Evolutionary conservation across 306 rosid species (phyloP), one percentile per base, ranked within the genome.

Genomic region (Quercus rubra): DNA sequence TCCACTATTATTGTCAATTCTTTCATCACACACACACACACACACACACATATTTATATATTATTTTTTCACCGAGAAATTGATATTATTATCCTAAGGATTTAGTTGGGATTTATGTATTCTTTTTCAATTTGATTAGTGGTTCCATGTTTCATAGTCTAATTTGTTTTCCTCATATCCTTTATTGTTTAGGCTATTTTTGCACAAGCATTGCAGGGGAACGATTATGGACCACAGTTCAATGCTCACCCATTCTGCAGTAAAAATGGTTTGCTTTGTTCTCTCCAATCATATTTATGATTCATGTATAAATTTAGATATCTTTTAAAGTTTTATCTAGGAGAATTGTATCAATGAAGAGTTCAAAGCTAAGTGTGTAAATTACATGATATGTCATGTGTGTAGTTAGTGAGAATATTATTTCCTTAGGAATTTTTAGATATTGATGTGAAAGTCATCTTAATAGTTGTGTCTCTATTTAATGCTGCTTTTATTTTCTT

Each of bases 161-260:
- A 66, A 62, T 72, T 28, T n/a, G 21, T 73, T 70, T 57, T 77
- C 71, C 21, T 2, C 57, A 83, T 66, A 84, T 71, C 49, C 58
- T 77, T 57, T 55, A 43, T 76, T 83, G 70, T 86, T 71, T 86
- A 95, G 99, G 98, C 96, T 74, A 86, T 85, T 63, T 84, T 92
- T 51, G 92, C 86, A 63, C 92, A 87, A 88, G 86, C 92, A 20
- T 62, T 93, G 76, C 91, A 79, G 67, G 87, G 89, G 49, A 84
- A 85, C 59, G 81, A 78, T 63, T 80, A 90, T 84, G 92, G 91
- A 66, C 70, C 87, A 76, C 92, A 81, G 69, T 83, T 86, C n/a
- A 74, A 83, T 33, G 85, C 95, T 49, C 91, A 89, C 67, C 84
- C 86, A 56, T 93, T 70, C 90, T 84, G 92, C 74, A 95, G 97